Conservation (phyloP, 208 protist species). For the Trypanosoma avium region DNA sequence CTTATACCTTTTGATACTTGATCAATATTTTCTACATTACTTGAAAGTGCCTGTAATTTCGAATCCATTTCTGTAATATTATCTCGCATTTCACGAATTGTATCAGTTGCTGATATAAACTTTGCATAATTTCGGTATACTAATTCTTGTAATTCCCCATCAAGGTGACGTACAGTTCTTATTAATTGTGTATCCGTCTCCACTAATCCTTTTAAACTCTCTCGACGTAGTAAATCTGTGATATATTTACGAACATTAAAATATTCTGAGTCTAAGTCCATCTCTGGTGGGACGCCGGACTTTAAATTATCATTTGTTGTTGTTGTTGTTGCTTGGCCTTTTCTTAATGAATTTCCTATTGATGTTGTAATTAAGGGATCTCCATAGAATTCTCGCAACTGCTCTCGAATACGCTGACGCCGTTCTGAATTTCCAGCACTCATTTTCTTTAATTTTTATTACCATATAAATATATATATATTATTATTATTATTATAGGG, state of each 20-base stretch:
- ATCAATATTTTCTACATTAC: constrained; percentile 77
- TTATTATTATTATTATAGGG: not conserved
- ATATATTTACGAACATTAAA: constrained; percentile 83
- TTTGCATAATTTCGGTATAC: constrained; percentile 99
- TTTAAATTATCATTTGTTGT: not conserved
- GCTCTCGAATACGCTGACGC: constrained; percentile 61
- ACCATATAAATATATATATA: not conserved
- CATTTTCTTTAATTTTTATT: constrained; percentile 12
- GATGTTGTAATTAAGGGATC: no score
- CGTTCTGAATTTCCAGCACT: constrained; percentile 36
- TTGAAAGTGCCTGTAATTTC: constrained; percentile 72
- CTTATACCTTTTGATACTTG: constrained; percentile 54
- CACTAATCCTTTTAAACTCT: constrained; percentile 75
- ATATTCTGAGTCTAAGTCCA: constrained; percentile 84
- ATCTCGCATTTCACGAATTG: constrained; percentile 94
- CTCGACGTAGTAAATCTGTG: constrained; percentile 67
- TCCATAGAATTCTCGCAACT: constrained; percentile 85
- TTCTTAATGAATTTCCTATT: no score
- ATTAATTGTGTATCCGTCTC: constrained; percentile 79
- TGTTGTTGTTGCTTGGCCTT: no score
- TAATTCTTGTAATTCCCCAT: constrained; percentile 97
- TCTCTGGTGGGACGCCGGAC: constrained; percentile 46
- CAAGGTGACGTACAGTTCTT: constrained; percentile 76
- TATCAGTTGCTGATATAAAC: constrained; percentile 97
- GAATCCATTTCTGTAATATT: constrained; percentile 90